phyloP scores from a whole-genome alignment of 1,284 basidiomycete species.

The Cutaneotrichosporon cavernicola region DNA sequence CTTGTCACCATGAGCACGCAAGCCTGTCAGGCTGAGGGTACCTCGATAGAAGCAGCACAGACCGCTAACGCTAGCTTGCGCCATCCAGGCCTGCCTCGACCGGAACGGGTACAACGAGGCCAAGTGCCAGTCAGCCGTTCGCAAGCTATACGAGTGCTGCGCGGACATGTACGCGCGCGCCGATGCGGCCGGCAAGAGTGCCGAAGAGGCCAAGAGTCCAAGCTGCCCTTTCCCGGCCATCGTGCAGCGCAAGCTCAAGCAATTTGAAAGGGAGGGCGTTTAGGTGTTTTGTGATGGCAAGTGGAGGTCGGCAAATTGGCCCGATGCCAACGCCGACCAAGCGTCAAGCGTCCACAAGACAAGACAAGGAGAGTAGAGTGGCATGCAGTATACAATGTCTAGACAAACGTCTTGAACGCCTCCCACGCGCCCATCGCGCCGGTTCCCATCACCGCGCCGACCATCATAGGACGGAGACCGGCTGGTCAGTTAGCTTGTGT shows the following conservation, averaged over 20 bases:
- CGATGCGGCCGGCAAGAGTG: slow-evolving; percentile 28
- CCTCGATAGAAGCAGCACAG: not conserved
- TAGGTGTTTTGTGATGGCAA: not conserved
- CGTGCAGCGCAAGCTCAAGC: slow-evolving; percentile 42
- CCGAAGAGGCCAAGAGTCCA: slow-evolving; percentile 29
- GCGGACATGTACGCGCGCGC: slow-evolving; percentile 39
- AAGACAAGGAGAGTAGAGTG: slow-evolving; percentile 58
- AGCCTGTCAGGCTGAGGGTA: slow-evolving; percentile 10
- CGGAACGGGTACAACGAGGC: slow-evolving; percentile 42
- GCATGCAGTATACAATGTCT: slow-evolving; percentile 20
- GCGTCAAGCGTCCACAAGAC: not conserved
- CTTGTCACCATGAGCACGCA: not conserved
- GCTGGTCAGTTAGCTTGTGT: slow-evolving; percentile 59
- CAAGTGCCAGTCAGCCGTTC: slow-evolving; percentile 38
- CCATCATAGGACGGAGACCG: slow-evolving; percentile 82
- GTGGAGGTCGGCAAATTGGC: slow-evolving; percentile 2
- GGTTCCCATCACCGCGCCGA: slow-evolving; percentile 84
- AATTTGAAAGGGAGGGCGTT: slow-evolving; percentile 25
- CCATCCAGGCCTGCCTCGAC: slow-evolving; percentile 46
- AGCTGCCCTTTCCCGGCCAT: slow-evolving; percentile 40
- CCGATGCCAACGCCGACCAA: not conserved
- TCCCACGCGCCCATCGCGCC: slow-evolving; percentile 87
- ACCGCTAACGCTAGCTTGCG: slow-evolving; percentile 38
- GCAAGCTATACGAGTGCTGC: slow-evolving; percentile 45
- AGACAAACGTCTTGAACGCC: slow-evolving; percentile 71